Evolutionary conservation across 345 rosid genomes (phyloP).

Genomic region (Eucalyptus sideroxylon): DNA sequence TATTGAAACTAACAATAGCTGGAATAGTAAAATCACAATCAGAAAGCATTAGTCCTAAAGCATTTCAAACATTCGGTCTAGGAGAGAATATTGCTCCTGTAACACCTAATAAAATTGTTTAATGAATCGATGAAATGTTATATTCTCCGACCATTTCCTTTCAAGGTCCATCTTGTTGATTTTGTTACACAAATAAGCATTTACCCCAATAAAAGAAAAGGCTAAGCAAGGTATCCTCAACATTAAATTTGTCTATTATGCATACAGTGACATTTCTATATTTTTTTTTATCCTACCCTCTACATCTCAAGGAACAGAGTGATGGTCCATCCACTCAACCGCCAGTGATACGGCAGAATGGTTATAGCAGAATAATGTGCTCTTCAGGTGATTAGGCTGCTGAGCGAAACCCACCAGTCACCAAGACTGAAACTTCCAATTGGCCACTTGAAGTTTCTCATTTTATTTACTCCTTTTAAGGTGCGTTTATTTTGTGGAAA

Average conservation of each 20-base stretch:
- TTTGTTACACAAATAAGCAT: neutral
- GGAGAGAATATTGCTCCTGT: neutral
- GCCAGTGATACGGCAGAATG: neutral
- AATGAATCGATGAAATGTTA: neutral
- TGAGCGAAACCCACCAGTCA: neutral
- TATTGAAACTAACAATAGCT: neutral
- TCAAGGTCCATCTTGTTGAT: neutral
- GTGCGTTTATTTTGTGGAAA: no score
- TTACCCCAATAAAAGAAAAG: neutral
- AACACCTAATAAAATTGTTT: neutral
- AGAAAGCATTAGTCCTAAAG: neutral
- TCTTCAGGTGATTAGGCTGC: neutral
- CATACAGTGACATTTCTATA: neutral
- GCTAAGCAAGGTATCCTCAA: neutral
- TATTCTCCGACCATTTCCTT: neutral
- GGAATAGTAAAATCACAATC: neutral
- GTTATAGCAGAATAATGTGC: neutral
- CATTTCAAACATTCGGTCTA: neutral
- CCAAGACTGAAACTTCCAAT: neutral
- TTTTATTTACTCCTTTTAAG: neutral
- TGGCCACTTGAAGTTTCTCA: neutral
- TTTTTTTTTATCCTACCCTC: neutral
- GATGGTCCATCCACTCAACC: neutral
- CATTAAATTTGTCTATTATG: neutral
- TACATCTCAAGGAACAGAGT: neutral